These are phyloP conservation scores for Solanum sejunctum DNA, from an alignment of 257 asterid genomes.

Conservation along the genomic window DNA sequence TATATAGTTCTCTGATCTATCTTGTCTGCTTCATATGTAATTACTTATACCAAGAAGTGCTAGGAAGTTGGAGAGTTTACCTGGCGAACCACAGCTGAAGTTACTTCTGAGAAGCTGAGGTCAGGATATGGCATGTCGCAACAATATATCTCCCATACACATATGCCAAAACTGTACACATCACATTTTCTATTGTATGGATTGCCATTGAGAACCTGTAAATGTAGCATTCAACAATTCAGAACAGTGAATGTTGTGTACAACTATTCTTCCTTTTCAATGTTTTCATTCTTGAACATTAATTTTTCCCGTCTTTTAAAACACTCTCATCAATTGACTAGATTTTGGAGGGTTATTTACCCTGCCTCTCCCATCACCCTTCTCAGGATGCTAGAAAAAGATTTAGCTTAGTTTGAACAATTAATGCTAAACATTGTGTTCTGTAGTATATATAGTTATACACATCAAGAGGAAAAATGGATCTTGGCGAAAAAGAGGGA, in stretches of 20 bases:
- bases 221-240: background rate
- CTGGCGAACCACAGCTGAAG: constrained; percentile 91
- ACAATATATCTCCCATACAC: constrained; percentile 80
- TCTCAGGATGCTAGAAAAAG: background rate
- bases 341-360: background rate
- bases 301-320: background rate
- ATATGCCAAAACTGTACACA: constrained; percentile 80
- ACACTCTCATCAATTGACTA: background rate
- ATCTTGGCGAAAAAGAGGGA: background rate
- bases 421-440: background rate
- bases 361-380: background rate
- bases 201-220: constrained; percentile 68
- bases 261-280: background rate
- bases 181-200: constrained; percentile 78
- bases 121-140: constrained; percentile 94
- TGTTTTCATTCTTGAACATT: background rate
- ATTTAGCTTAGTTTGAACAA: background rate
- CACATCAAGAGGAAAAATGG: background rate
- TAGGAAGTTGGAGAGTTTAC: constrained; percentile 12
- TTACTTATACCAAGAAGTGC: background rate
- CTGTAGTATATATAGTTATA: background rate
- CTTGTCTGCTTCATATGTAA: background rate
- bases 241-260: background rate
- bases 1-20: background rate
- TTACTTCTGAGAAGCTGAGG: constrained; percentile 84